A percentile compares a stretch with the other conserved stretches of the same genome.
Conservation (phyloP, 116 monocot genomes). For the Zostera marina region DNA sequence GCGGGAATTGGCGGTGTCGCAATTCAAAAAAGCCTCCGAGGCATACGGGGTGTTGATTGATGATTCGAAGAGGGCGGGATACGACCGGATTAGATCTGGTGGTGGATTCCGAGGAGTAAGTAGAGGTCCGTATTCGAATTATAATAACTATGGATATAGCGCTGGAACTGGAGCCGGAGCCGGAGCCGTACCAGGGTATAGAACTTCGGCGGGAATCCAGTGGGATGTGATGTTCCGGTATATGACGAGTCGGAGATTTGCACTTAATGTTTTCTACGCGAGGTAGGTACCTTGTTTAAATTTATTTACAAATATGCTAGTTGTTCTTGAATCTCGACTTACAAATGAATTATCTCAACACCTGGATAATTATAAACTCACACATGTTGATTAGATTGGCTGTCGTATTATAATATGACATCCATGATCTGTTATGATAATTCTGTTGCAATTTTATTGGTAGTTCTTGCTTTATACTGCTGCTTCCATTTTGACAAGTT, state of each 20-base stretch:
- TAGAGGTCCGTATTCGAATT: background rate
- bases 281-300: conserved; percentile 22
- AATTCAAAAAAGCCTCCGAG: conserved; percentile 59
- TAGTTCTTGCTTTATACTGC: too few relatives aligned
- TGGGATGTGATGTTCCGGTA: conserved; percentile 25
- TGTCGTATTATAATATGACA: too few relatives aligned
- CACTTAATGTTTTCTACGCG: conserved; percentile 44
- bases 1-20: conserved; percentile 25
- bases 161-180: conserved; percentile 4
- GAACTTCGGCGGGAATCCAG: conserved; percentile 20
- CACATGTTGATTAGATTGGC: too few relatives aligned
- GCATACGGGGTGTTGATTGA: conserved; percentile 81
- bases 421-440: too few relatives aligned
- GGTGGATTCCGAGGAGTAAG: conserved; percentile 5
- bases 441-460: too few relatives aligned
- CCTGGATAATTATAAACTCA: too few relatives aligned
- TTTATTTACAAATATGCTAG: background rate
- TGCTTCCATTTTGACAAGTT: too few relatives aligned
- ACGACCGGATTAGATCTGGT: conserved; percentile 17
- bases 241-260: conserved; percentile 39
- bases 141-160: background rate
- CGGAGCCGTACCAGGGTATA: too few relatives aligned
- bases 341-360: too few relatives aligned
- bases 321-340: background rate
- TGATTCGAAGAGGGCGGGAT: conserved; percentile 44